Conservation (phyloP, 305 asterid genomes). For the Fraxinus floribunda region DNA sequence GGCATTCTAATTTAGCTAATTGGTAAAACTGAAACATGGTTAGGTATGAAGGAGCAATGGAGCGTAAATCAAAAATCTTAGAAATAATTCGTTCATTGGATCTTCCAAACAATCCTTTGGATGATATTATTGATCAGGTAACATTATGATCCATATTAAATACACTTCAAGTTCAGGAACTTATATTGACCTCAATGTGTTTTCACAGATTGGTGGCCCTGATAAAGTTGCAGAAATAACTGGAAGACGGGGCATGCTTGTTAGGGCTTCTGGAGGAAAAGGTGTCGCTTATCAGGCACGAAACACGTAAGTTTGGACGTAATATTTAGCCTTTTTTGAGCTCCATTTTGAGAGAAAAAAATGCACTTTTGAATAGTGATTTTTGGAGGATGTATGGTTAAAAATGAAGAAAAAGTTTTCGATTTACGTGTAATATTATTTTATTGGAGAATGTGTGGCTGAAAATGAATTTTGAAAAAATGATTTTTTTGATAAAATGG, state of each 20-base stretch:
- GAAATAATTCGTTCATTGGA: conserved; percentile 82
- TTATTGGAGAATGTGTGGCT: no score
- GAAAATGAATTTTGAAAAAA: no score
- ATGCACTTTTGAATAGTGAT: no score
- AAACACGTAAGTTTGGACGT: conserved; percentile 73
- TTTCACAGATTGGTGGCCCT: conserved; percentile 92
- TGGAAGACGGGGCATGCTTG: conserved; percentile 97
- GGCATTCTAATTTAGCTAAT: conserved; percentile 17
- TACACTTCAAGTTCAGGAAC: conserved; percentile 6
- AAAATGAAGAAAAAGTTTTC: no score
- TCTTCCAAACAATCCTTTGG: conserved; percentile 98
- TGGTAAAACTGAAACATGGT: conserved; percentile 26
- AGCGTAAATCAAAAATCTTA: conserved; percentile 64
- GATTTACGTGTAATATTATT: no score
- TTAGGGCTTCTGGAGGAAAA: conserved; percentile 84
- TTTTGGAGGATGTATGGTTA: no score
- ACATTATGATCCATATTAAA: background rate
- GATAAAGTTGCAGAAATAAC: conserved; percentile 96
- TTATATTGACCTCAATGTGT: conserved; percentile 27
- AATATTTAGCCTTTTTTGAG: background rate
- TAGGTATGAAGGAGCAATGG: conserved; percentile 85
- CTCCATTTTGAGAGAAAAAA: no score
- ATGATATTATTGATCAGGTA: conserved; percentile 90
- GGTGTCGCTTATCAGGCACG: conserved; percentile 96
- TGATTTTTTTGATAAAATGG: no score